Evolutionary conservation across 768 basidiomycete species (phyloP), one percentile per base, ranked within the genome.

Genomic region (Mycena sanguinolenta): DNA sequence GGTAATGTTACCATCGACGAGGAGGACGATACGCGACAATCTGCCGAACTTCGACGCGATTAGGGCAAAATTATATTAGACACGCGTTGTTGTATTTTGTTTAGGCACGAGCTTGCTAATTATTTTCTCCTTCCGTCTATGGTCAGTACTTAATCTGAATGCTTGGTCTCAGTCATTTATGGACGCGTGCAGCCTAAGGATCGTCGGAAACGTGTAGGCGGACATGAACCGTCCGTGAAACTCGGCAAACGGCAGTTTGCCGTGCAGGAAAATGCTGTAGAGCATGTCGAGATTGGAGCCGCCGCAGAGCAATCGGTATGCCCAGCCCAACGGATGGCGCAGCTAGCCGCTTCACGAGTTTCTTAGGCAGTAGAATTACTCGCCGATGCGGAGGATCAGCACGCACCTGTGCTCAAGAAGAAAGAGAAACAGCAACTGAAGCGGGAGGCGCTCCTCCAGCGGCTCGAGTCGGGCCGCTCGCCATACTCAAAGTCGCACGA

Each of bases 361-460:
- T 58, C 23, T 67, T 54, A 89, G 89, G 85, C 81, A 9, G 76
- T 79, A 58, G 84, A 85, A n/a, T 79, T 89, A 58, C 79, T 89
- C 8, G 74, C 80, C 32, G 77, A 83, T 39, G 74, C 84, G 63
- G 75, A 75, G 49, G 49, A 50, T 4, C 49, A 23, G 12, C 54
- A 42, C 68, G 23, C 64, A 72, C 28, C 59, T 27, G 69, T 72
- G 9, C 54, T 58, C 21, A 69, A 83, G 57, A 87, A 79, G 70
- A 95, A 95, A 80, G 94, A 91, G 76, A 89, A 87, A 66, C 94
- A 90, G 77, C 87, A 87, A 62, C 84, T 86, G 63, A 94, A 90
- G 77, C 90, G 89, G 58, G 89, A 92, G 71, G 84, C 89, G 4
- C 92, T 95, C 73, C 76, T 94, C 52, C 84, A 90, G 82, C 89